Percentiles rank a stretch among this genome's conserved stretches.
Evolutionary conservation across 257 asterid genomes (phyloP).

Genomic region (Ballota nigra): DNA sequence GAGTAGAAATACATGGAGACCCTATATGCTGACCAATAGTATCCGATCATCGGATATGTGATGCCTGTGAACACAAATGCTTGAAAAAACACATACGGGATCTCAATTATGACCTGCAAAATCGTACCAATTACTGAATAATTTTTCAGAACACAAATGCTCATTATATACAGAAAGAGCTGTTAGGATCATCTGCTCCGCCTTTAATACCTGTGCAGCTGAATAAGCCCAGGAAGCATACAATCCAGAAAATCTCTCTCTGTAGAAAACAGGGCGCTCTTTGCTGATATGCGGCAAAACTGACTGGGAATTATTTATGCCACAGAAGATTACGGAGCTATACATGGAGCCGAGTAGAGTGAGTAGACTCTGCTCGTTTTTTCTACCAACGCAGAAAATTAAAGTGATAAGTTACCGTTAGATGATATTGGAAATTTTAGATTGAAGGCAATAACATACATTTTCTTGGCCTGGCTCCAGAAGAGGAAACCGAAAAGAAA

Average conservation of each 20-base stretch:
- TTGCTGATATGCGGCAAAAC: constrained; percentile 41
- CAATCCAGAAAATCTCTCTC: constrained; percentile 63
- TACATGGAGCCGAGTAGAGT: constrained; percentile 48
- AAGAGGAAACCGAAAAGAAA: constrained; percentile 27
- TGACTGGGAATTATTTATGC: constrained; percentile 44
- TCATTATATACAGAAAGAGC: too few relatives aligned
- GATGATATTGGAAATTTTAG: not conserved
- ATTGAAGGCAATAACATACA: constrained; percentile 22
- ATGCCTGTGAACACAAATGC: constrained; percentile 41
- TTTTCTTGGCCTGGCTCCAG: constrained; percentile 40
- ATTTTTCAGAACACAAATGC: too few relatives aligned
- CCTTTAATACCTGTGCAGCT: too few relatives aligned
- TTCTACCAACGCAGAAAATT: constrained; percentile 24
- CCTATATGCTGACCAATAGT: constrained; percentile 43
- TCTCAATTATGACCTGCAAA: constrained; percentile 52
- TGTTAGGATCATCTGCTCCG: too few relatives aligned
- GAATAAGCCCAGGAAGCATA: constrained; percentile 61
- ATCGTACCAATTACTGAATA: too few relatives aligned
- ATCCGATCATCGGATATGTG: constrained; percentile 67
- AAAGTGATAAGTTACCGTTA: not conserved
- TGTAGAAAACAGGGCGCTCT: constrained; percentile 47
- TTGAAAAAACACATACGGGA: constrained; percentile 47
- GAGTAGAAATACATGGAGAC: constrained; percentile 45
- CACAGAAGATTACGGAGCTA: constrained; percentile 39
- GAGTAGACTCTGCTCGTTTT: constrained; percentile 45